Conservation (phyloP, 768 basidiomycete species). For the Suillus occidentalis region DNA sequence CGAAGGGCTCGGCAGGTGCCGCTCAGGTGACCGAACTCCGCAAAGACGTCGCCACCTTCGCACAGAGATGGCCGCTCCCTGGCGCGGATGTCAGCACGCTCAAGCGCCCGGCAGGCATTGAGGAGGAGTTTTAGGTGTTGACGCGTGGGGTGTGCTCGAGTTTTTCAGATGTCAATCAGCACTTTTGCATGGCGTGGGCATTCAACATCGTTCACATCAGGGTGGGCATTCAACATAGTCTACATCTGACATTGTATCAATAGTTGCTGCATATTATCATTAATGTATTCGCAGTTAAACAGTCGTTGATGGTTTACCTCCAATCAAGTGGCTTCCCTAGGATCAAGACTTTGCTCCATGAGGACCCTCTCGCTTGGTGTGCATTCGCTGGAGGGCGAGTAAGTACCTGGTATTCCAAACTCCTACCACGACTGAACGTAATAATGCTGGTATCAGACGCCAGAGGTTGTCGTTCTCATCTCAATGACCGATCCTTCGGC, state of each 20-base stretch:
- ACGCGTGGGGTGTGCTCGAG: conserved; percentile 1
- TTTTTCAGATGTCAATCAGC: conserved; percentile 32
- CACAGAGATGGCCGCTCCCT: conserved; percentile 88
- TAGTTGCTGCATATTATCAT: conserved; percentile 11
- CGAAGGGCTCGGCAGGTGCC: conserved; percentile 70
- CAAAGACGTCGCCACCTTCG: conserved; percentile 80
- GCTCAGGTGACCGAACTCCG: conserved; percentile 71
- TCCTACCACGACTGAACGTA: not conserved
- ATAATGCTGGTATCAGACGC: not conserved
- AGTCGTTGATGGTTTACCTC: not conserved
- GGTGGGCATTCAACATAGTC: conserved; percentile 37
- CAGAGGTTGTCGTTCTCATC: not conserved
- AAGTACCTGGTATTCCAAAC: not conserved
- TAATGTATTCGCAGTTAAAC: conserved; percentile 3
- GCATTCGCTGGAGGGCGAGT: not conserved
- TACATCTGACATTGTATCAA: conserved; percentile 28
- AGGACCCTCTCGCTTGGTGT: no score
- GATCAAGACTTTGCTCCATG: not conserved
- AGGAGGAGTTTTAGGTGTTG: conserved; percentile 45
- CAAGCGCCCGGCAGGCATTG: conserved; percentile 61
- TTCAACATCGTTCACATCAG: conserved; percentile 18
- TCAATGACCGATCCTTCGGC: not conserved
- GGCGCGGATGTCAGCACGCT: conserved; percentile 62
- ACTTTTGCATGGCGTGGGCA: conserved; percentile 24
- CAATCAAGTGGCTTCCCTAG: not conserved